Conservation (phyloP, 495 filamentous ascomycete species). For the Cercophora scortea region DNA sequence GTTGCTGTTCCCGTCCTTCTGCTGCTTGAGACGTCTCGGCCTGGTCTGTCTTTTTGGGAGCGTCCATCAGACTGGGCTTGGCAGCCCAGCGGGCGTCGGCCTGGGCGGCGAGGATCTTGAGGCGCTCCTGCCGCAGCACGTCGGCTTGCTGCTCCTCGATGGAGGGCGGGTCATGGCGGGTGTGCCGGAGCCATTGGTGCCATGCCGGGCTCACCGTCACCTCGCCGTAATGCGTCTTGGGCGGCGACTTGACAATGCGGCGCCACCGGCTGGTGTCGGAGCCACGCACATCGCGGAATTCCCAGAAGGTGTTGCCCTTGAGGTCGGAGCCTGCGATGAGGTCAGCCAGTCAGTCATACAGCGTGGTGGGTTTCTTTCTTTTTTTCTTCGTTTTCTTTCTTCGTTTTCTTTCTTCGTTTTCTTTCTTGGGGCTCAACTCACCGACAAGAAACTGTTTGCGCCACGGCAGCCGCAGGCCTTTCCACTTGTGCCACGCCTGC, state of each 20-base stretch:
- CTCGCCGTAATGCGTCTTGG: conserved; percentile 56
- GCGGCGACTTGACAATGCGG: conserved; percentile 62
- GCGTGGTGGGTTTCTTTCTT: too few species aligned
- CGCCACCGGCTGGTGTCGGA: conserved; percentile 41
- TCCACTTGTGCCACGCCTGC: conserved; percentile 75
- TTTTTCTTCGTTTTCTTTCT: too few species aligned
- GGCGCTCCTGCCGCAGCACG: conserved; percentile 52
- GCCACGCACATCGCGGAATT: conserved; percentile 64
- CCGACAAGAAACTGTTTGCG: conserved; percentile 72
- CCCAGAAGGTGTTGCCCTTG: conserved; percentile 88
- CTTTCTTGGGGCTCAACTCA: conserved; percentile 26
- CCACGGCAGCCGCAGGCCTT: conserved; percentile 77
- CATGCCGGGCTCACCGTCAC: conserved; percentile 64
- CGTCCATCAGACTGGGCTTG: conserved; percentile 44
- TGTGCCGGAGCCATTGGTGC: conserved; percentile 95
- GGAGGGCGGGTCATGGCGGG: conserved; percentile 60
- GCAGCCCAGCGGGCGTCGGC: conserved; percentile 84
- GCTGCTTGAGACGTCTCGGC: background rate
- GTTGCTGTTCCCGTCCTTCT: background rate
- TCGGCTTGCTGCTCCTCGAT: conserved; percentile 70
- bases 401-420: too few species aligned
- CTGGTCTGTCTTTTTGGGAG: background rate
- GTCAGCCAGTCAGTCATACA: background rate
- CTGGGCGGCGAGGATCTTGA: conserved; percentile 66
- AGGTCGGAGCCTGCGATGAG: conserved; percentile 65